These are phyloP conservation scores for Acacia concinna DNA, from an alignment of 331 rosid genomes.

Conservation along the genomic window DNA sequence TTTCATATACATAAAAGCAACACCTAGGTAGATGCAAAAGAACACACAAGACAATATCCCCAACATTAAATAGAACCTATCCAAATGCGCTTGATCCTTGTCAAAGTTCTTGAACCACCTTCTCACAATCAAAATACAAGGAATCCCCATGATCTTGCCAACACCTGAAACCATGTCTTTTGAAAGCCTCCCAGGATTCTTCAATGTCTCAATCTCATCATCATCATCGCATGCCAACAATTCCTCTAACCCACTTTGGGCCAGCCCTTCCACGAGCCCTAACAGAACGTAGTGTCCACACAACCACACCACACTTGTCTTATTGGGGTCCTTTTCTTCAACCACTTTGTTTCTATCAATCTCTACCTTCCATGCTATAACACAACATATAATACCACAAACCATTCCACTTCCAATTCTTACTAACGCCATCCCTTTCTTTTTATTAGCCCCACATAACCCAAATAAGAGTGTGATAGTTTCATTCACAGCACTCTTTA, in stretches of 20 bases:
- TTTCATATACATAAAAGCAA: not conserved
- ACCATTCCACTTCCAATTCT: not conserved
- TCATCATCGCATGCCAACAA: not conserved
- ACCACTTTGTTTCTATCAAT: not conserved
- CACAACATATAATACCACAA: not conserved
- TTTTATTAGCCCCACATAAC: not conserved
- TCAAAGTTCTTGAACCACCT: not conserved
- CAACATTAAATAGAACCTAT: not conserved
- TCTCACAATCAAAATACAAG: not conserved
- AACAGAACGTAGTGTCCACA: not conserved
- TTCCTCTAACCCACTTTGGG: not conserved
- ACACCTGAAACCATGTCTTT: not conserved
- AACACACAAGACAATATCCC: not conserved
- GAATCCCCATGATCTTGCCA: not conserved
- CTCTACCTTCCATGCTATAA: slow-evolving; percentile 2
- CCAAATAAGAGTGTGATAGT: not conserved
- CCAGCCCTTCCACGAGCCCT: not conserved
- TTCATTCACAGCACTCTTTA: not conserved
- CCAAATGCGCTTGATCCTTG: not conserved
- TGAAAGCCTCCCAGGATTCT: not conserved
- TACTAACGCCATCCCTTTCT: not conserved
- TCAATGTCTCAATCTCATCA: not conserved
- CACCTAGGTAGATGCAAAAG: not conserved
- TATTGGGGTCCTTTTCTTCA: not conserved
- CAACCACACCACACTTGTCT: not conserved